These are phyloP conservation scores for Agaricus sinodeliciosus DNA, from an alignment of 768 basidiomycete genomes.

Conservation along the genomic window DNA sequence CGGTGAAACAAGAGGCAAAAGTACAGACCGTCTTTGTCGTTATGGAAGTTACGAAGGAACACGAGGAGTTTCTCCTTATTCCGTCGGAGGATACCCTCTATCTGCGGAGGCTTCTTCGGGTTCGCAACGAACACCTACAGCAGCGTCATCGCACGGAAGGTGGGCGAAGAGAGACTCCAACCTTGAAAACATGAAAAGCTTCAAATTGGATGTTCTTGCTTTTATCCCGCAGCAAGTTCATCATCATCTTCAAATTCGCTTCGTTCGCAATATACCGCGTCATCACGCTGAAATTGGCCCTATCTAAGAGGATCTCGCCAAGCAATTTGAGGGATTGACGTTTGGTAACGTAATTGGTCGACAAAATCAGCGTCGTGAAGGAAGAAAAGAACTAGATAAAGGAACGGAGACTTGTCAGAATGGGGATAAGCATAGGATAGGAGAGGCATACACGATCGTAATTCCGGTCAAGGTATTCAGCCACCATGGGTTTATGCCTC, in stretches of 20 bases:
- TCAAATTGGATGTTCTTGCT: constrained; percentile 99
- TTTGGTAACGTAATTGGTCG: constrained; percentile 98
- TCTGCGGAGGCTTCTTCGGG: constrained; percentile 96
- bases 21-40: constrained; percentile 87
- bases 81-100: constrained; percentile 81
- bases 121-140: constrained; percentile 92
- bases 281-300: constrained; percentile 98
- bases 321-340: constrained; percentile 97
- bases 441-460: constrained; percentile 74
- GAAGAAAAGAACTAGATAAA: constrained; percentile 83
- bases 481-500: constrained; percentile 96
- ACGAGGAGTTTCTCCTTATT: constrained; percentile 91
- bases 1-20: not conserved
- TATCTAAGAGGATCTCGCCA: constrained; percentile 95
- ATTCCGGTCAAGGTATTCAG: constrained; percentile 92
- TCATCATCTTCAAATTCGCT: constrained; percentile 99
- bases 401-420: constrained; percentile 9
- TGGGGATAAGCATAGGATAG: constrained; percentile 9
- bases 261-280: constrained; percentile 94
- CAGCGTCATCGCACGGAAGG: not conserved
- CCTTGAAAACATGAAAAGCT: constrained; percentile 99
- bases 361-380: constrained; percentile 88
- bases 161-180: constrained; percentile 24
- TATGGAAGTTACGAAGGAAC: constrained; percentile 93
- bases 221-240: constrained; percentile 96